Conservation (phyloP, 495 filamentous ascomycete genomes). For the Podospora pseudocomata region DNA sequence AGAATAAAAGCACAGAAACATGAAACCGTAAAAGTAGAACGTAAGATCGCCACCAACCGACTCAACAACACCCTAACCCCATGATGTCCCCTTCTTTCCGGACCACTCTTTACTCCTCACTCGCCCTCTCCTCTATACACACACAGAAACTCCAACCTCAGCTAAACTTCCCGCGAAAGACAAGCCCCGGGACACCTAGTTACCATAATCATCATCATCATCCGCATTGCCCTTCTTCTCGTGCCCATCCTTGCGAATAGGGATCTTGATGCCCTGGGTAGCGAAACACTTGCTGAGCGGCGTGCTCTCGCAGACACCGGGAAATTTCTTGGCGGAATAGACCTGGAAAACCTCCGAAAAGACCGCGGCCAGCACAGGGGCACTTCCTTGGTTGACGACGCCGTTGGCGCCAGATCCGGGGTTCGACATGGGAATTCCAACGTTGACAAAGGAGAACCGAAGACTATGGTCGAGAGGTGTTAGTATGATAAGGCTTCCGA, state of each 20-base stretch:
- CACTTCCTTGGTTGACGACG: conserved; percentile 68
- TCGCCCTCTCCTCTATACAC: neutral
- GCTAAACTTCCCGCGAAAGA: neutral
- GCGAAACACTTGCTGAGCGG: conserved; percentile 92
- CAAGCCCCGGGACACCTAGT: neutral
- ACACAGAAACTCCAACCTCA: neutral
- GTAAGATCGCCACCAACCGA: neutral
- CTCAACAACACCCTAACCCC: conserved; percentile 1
- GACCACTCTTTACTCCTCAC: no score
- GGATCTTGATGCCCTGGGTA: conserved; percentile 93
- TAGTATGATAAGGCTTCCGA: neutral
- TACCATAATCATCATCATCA: conserved; percentile 54
- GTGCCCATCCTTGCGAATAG: conserved; percentile 81
- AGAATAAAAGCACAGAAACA: neutral
- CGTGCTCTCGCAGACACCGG: conserved; percentile 93
- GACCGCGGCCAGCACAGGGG: conserved; percentile 79
- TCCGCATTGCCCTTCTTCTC: conserved; percentile 60
- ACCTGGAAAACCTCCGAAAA: conserved; percentile 93
- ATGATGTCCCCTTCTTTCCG: neutral
- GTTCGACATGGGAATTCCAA: conserved; percentile 48
- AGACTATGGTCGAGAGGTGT: conserved; percentile 32
- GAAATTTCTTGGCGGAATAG: conserved; percentile 95
- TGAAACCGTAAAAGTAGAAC: neutral
- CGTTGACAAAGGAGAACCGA: conserved; percentile 72
- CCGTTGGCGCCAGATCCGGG: conserved; percentile 21